Evolutionary conservation across 169 alveolate species (phyloP).

Genomic region (Cryptosporidium ubiquitum): DNA sequence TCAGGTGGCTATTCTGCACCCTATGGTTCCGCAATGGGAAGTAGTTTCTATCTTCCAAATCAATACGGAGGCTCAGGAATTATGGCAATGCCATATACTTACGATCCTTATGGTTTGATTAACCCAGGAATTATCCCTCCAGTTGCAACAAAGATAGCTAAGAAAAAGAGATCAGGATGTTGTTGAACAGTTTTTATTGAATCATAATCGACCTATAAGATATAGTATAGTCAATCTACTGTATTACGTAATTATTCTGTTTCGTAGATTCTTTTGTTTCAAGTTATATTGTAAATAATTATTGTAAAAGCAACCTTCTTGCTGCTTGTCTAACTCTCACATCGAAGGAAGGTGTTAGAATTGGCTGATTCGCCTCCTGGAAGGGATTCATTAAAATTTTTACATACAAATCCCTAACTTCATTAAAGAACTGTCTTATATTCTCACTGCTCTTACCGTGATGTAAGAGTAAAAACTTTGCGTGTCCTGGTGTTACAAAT

Average conservation of each 20-base stretch:
- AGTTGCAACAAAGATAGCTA: conserved; percentile 57
- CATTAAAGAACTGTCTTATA: conserved; percentile 57
- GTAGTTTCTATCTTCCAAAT: conserved; percentile 64
- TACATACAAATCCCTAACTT: conserved; percentile 64
- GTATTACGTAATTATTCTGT: conserved; percentile 17
- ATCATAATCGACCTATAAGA: not conserved
- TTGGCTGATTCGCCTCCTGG: conserved; percentile 73
- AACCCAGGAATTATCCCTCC: conserved; percentile 74
- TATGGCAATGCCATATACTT: conserved; percentile 73
- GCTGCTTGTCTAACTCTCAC: conserved; percentile 74
- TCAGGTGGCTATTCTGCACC: conserved; percentile 62
- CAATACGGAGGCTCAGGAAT: conserved; percentile 48
- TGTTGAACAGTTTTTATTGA: conserved; percentile 1
- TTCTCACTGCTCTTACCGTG: conserved; percentile 63
- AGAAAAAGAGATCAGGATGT: conserved; percentile 71
- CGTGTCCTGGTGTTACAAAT: conserved; percentile 69
- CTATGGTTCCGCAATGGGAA: conserved; percentile 73
- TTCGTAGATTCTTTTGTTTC: not conserved
- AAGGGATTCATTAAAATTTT: conserved; percentile 59
- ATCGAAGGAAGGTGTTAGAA: conserved; percentile 59
- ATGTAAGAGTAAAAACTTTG: conserved; percentile 52
- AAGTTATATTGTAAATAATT: not conserved
- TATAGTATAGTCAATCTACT: conserved; percentile 23
- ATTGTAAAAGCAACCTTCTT: conserved; percentile 39
- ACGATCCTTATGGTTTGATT: conserved; percentile 73